Conservation (phyloP, 179 eudicot species). For the Gypsophila paniculata region DNA sequence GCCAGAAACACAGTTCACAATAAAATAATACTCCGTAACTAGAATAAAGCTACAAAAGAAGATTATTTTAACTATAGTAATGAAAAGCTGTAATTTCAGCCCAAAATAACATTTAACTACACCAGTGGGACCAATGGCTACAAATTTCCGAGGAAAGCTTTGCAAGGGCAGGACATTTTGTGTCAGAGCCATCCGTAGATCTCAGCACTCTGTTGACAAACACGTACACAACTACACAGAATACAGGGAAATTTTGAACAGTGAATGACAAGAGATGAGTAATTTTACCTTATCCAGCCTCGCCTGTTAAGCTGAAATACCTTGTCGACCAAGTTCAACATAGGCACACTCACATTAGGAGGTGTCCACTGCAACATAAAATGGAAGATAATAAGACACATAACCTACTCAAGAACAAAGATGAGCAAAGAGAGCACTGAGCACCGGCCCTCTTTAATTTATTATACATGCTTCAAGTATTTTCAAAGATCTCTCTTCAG, state of each 20-base stretch:
- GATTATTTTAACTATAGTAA: neutral
- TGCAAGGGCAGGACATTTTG: neutral
- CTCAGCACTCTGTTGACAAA: neutral
- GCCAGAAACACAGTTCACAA: neutral
- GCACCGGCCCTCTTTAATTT: neutral
- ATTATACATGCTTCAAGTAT: neutral
- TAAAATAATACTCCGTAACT: neutral
- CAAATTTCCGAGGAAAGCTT: slow-evolving; percentile 7
- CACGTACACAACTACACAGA: neutral
- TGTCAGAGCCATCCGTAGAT: slow-evolving; percentile 2
- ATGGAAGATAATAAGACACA: slow-evolving; percentile 12
- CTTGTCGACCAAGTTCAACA: slow-evolving; percentile 86
- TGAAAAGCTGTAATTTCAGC: neutral
- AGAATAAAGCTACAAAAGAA: neutral
- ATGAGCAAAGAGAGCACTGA: neutral
- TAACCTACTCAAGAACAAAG: neutral
- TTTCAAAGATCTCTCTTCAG: neutral
- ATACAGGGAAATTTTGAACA: neutral
- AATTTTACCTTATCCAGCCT: slow-evolving; percentile 89
- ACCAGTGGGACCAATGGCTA: neutral
- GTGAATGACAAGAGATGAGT: slow-evolving; percentile 15
- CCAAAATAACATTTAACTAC: neutral
- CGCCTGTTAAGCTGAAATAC: slow-evolving; percentile 90
- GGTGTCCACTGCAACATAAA: slow-evolving; percentile 87
- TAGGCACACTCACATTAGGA: slow-evolving; percentile 81